phyloP scores from a whole-genome alignment of 768 basidiomycete genomes.

The Baorangia bicolor region DNA sequence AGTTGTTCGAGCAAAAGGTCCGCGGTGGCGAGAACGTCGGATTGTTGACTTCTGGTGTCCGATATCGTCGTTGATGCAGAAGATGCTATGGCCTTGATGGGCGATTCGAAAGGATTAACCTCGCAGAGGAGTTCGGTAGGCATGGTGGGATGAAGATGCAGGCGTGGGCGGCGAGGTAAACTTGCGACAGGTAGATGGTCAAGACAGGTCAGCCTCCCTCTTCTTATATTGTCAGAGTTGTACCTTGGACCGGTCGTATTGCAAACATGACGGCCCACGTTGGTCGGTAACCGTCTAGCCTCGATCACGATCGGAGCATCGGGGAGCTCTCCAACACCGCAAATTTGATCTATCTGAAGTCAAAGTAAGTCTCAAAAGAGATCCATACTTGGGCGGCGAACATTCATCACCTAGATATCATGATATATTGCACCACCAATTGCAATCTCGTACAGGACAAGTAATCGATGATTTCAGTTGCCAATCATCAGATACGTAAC shows the following conservation, averaged over 20 bases:
- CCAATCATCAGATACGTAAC: no score
- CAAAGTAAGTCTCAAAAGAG: not conserved
- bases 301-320: not conserved
- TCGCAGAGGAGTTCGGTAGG: not conserved
- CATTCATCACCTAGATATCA: not conserved
- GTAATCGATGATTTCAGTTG: no score
- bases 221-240: slow-evolving; percentile 13
- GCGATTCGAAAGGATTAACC: slow-evolving; percentile 23
- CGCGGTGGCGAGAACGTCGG: slow-evolving; percentile 30
- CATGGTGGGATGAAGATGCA: slow-evolving; percentile 4
- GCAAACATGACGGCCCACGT: not conserved
- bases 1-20: slow-evolving; percentile 29
- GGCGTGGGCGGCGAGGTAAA: not conserved
- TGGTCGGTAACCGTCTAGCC: not conserved
- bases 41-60: slow-evolving; percentile 2
- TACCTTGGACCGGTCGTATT: slow-evolving; percentile 11
- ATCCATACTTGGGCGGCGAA: not conserved
- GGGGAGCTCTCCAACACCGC: not conserved
- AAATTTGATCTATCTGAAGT: not conserved
- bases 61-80: not conserved
- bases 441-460: no score
- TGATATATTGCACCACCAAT: not conserved
- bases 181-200: not conserved
- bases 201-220: not conserved
- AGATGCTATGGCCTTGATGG: slow-evolving; percentile 5